Evolutionary conservation across 2,329 filamentous ascomycete genomes (phyloP).

Genomic region (Alternaria triticimaculans): DNA sequence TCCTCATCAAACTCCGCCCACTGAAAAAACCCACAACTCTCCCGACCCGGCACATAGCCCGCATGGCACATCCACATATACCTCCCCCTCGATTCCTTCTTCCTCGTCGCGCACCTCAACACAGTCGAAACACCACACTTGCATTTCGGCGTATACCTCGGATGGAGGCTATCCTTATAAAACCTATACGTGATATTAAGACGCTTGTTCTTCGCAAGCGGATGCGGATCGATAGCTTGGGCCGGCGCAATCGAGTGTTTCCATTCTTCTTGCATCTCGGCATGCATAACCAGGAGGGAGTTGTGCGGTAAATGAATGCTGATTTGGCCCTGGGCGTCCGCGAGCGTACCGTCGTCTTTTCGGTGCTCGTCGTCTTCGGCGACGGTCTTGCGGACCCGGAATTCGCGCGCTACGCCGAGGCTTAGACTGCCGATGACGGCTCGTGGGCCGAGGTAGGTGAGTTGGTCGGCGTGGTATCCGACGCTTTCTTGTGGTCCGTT

Average conservation of each 20-base stretch:
- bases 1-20: slow-evolving; percentile 64
- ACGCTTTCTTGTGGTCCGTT: slow-evolving; percentile 80
- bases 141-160: slow-evolving; percentile 78
- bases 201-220: slow-evolving; percentile 76
- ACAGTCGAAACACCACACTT: slow-evolving; percentile 72
- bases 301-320: slow-evolving; percentile 95
- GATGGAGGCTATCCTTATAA: slow-evolving; percentile 80
- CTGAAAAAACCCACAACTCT: slow-evolving; percentile 48
- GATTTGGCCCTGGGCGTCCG: slow-evolving; percentile 81
- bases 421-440: slow-evolving; percentile 89
- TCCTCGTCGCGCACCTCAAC: slow-evolving; percentile 80
- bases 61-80: slow-evolving; percentile 97
- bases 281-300: slow-evolving; percentile 92
- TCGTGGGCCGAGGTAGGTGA: slow-evolving; percentile 90
- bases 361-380: slow-evolving; percentile 60
- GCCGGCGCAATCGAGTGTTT: slow-evolving; percentile 86
- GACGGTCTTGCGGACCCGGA: slow-evolving; percentile 80
- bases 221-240: slow-evolving; percentile 80
- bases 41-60: slow-evolving; percentile 70
- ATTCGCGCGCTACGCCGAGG: slow-evolving; percentile 90
- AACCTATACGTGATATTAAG: slow-evolving; percentile 95
- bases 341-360: slow-evolving; percentile 46
- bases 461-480: slow-evolving; percentile 90
- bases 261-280: slow-evolving; percentile 97
- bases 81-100: slow-evolving; percentile 74